Percentiles rank a stretch among this genome's conserved stretches.
Evolutionary conservation across 371 early-diverging fungal species (phyloP).

Genomic region (Mucor saturninus): DNA sequence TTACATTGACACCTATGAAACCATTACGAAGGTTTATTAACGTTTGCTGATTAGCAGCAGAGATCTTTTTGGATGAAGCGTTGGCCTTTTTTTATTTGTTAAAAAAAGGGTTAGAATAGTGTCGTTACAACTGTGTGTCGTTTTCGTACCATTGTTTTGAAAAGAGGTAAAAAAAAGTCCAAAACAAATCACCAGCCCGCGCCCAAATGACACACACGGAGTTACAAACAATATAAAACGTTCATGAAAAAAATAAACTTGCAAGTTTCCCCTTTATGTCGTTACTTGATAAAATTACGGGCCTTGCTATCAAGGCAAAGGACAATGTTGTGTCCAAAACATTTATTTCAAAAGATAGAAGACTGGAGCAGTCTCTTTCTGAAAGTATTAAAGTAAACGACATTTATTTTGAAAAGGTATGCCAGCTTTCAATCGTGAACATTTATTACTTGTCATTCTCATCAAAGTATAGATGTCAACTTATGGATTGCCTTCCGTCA

Average conservation of each 20-base stretch:
- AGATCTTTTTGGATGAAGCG: slow-evolving; percentile 77
- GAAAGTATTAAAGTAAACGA: slow-evolving; percentile 27
- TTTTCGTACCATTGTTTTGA: slow-evolving; percentile 4
- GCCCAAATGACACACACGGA: not conserved
- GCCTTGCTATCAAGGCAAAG: slow-evolving; percentile 47
- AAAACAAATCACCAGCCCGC: not conserved
- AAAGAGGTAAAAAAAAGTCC: not conserved
- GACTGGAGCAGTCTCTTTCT: slow-evolving; percentile 47
- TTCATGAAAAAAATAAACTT: not conserved
- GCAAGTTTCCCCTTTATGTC: slow-evolving; percentile 26
- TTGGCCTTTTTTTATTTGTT: slow-evolving; percentile 61
- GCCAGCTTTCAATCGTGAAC: not conserved
- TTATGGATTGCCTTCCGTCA: slow-evolving; percentile 54
- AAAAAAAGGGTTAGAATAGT: not conserved
- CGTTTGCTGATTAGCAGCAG: slow-evolving; percentile 66
- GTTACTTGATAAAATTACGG: slow-evolving; percentile 46
- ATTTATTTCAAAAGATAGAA: slow-evolving; percentile 45
- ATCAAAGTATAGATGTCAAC: slow-evolving; percentile 37
- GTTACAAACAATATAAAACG: not conserved
- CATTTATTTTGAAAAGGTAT: slow-evolving; percentile 31
- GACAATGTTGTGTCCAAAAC: slow-evolving; percentile 42
- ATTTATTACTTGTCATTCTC: not conserved
- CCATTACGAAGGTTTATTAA: slow-evolving; percentile 64
- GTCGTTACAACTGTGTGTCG: not conserved
- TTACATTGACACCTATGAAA: slow-evolving; percentile 70